A percentile compares a stretch with the other conserved stretches of the same genome.
Evolutionary conservation across 768 basidiomycete genomes (phyloP).

Genomic region (Termitomyces sp.): DNA sequence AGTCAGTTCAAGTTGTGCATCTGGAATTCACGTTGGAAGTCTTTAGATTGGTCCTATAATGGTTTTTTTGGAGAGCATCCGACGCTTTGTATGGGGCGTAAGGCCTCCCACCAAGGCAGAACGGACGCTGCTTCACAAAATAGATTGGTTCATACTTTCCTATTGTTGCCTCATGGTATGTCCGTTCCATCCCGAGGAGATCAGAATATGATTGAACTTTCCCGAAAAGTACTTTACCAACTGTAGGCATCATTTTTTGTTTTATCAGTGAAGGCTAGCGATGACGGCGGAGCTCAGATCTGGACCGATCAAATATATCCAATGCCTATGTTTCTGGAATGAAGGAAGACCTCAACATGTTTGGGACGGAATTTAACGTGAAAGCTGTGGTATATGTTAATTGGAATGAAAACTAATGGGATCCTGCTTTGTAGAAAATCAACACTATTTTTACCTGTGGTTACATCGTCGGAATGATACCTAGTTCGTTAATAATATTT

Average conservation of each 20-base stretch:
- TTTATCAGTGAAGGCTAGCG: constrained; percentile 1
- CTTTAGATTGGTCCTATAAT: background rate
- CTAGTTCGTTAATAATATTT: constrained; percentile 34
- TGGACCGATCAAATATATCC: constrained; percentile 64
- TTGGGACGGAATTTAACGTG: constrained; percentile 61
- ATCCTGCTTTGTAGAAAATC: constrained; percentile 41
- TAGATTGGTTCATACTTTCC: constrained; percentile 66
- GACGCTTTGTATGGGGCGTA: constrained; percentile 17
- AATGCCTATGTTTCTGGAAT: constrained; percentile 82
- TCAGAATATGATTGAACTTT: constrained; percentile 8
- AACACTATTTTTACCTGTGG: constrained; percentile 73
- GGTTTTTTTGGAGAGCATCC: constrained; percentile 1
- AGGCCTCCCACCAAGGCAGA: constrained; percentile 27
- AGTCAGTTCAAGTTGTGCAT: background rate
- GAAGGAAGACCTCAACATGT: constrained; percentile 67
- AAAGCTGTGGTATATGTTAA: constrained; percentile 4
- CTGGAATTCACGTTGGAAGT: background rate
- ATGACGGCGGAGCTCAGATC: constrained; percentile 34
- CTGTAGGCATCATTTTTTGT: constrained; percentile 30
- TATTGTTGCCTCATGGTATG: constrained; percentile 68
- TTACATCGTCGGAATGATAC: constrained; percentile 73
- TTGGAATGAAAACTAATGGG: background rate
- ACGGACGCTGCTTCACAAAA: constrained; percentile 50
- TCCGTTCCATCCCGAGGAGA: constrained; percentile 9
- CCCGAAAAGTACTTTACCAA: constrained; percentile 58